Percentiles rank a stretch among this genome's conserved stretches.
phyloP scores from a whole-genome alignment of 352 stramenopile genomes.

The Globisporangium paroecandrum region DNA sequence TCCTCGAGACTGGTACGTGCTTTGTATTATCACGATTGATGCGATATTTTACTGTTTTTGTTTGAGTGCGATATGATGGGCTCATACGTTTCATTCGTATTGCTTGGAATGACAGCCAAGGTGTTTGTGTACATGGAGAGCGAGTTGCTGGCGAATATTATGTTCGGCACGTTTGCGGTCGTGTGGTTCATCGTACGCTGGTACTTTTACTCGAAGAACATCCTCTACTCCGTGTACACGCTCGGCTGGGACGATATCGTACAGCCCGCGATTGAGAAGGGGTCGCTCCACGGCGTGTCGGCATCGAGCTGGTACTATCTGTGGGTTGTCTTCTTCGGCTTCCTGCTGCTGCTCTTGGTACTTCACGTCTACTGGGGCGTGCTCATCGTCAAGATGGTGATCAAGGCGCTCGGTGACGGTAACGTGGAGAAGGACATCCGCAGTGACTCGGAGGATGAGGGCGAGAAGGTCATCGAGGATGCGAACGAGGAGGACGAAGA shows the following conservation, averaged over 20 bases:
- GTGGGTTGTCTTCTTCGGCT: conserved; percentile 49
- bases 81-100: background rate
- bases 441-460: conserved; percentile 72
- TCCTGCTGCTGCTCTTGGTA: conserved; percentile 56
- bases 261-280: conserved; percentile 38
- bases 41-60: background rate
- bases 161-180: conserved; percentile 67
- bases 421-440: conserved; percentile 83
- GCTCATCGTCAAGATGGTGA: conserved; percentile 75
- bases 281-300: conserved; percentile 33
- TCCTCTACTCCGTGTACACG: conserved; percentile 56
- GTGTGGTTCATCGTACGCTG: conserved; percentile 73
- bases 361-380: conserved; percentile 78
- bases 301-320: conserved; percentile 53
- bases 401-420: conserved; percentile 52
- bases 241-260: conserved; percentile 53
- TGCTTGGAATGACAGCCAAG: conserved; percentile 39
- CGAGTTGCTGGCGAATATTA: conserved; percentile 62
- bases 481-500: conserved; percentile 20
- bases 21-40: conserved; percentile 2
- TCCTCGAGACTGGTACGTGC: conserved; percentile 55
- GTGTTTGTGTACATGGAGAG: conserved; percentile 74
- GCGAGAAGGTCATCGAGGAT: conserved; percentile 27
- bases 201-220: conserved; percentile 74
- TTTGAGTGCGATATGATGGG: background rate